Conservation (phyloP, 1,284 basidiomycete genomes). For the Malassezia caprae region DNA sequence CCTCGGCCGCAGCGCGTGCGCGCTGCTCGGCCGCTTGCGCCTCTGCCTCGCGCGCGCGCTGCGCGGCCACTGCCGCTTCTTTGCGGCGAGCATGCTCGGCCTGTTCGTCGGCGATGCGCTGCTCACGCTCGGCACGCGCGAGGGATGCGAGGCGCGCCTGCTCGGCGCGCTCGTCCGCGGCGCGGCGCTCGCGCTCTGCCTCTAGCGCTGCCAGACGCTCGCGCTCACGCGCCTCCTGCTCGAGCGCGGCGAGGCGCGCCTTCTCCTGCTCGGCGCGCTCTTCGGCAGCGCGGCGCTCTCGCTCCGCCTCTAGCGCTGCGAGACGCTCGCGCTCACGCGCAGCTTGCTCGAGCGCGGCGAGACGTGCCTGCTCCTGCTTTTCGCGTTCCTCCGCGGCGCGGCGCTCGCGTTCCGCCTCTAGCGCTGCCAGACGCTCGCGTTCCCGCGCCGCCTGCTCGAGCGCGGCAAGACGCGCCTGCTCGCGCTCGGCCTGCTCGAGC, state of each 20-base stretch:
- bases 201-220: slow-evolving; percentile 16
- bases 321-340: slow-evolving; percentile 15
- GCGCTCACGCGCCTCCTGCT: slow-evolving; percentile 20
- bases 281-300: no score
- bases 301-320: not conserved
- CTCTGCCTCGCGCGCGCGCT: not conserved
- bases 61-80: not conserved
- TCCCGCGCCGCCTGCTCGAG: slow-evolving; percentile 19
- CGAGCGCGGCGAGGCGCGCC: slow-evolving; percentile 14
- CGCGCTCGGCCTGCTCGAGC: slow-evolving; percentile 16
- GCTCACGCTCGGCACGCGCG: slow-evolving; percentile 16
- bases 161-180: slow-evolving; percentile 23
- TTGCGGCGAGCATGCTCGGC: not conserved
- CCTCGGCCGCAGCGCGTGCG: not conserved
- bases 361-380: slow-evolving; percentile 18
- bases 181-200: slow-evolving; percentile 21
- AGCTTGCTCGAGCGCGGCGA: slow-evolving; percentile 19
- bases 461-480: slow-evolving; percentile 11
- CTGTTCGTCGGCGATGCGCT: not conserved
- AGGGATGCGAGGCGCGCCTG: slow-evolving; percentile 18
- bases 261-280: slow-evolving; percentile 8
- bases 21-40: not conserved
- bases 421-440: slow-evolving; percentile 16
- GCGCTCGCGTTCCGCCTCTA: slow-evolving; percentile 19
- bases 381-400: slow-evolving; percentile 24